Base-by-base conservation (phyloP, 768 basidiomycete species). In the Polyporus arcularius region DNA sequence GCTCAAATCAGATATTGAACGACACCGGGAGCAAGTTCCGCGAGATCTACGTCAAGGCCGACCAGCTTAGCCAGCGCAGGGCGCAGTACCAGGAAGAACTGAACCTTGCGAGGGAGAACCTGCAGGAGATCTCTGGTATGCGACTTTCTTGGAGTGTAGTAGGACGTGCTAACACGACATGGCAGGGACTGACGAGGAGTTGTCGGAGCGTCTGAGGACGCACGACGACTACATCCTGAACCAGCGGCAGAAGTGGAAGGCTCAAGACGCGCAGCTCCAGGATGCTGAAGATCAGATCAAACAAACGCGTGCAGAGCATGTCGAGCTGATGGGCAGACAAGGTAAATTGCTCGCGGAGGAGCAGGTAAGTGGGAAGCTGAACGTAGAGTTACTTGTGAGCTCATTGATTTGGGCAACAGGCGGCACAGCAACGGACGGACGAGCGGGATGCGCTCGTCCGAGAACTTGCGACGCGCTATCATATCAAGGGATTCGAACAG, bases 11-110 rank as follows among this genome's bases (percentile, higher is more conserved):
- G 55, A 86, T 83, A 59, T 95, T 95, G 72, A 88, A 92, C 67
- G 90, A 96, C 52, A 82, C 86, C 47, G 88, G 92, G 3, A 86
- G 85, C 21, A 89, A 89, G 69, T 97, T 98, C 71, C 84, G 92
- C 58, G 92, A 97, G 73, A 80, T 90, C 55, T 95, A 90, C 68
- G 74, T 88, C 56, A 85, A 85, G 66, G 83, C 88, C 21, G 85
- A 89, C 57, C 80, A 78, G 61, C 72, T 92, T 48, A 77, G 86
- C 55, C 79, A 84, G 60, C 83, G 82, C 67, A 88, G 88, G 68
- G 70, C 77, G n/a, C 81, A 84, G 50, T 77, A 85, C 55, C 79
- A 88, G 65, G 73, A 76, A 12, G 88, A 94, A 45, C 78, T 90
- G 40, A 78, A 80, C 1, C 84, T 87, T 31, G 79, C 86, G 6